These are phyloP conservation scores for Aspergillus fumigatus DNA, from an alignment of 2,329 filamentous ascomycete species.

Conservation along the genomic window DNA sequence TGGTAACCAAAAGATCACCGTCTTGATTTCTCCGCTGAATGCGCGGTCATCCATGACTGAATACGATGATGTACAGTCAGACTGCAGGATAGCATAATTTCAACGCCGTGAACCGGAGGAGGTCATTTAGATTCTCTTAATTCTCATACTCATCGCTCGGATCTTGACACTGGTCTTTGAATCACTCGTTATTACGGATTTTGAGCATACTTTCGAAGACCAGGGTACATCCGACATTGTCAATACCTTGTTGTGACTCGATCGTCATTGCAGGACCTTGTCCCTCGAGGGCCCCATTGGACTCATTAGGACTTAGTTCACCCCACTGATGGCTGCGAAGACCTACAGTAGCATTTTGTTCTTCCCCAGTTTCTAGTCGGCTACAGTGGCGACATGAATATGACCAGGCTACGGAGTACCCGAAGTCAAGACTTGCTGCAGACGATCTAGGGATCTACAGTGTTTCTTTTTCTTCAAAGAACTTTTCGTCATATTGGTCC, in stretches of 20 bases:
- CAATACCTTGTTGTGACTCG: constrained; percentile 16
- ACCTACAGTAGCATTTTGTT: neutral
- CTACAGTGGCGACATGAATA: neutral
- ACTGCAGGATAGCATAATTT: neutral
- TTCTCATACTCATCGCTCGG: neutral
- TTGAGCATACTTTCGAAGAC: neutral
- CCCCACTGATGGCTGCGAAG: neutral
- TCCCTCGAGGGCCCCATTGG: constrained; percentile 2
- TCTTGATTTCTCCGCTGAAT: neutral
- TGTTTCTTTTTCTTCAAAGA: neutral
- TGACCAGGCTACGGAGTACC: neutral
- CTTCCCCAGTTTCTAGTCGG: neutral
- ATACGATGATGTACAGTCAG: neutral
- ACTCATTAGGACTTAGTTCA: neutral
- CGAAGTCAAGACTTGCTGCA: neutral
- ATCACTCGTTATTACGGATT: neutral
- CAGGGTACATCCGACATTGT: neutral
- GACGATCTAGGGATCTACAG: neutral
- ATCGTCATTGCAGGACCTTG: constrained; percentile 31
- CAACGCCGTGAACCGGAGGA: neutral
- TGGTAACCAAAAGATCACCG: neutral
- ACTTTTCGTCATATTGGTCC: neutral
- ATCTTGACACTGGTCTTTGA: neutral
- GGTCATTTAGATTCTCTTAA: neutral
- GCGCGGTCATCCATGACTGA: neutral